Base-by-base conservation (phyloP, 129 eudicot genomes). In the Logfia minima region DNA sequence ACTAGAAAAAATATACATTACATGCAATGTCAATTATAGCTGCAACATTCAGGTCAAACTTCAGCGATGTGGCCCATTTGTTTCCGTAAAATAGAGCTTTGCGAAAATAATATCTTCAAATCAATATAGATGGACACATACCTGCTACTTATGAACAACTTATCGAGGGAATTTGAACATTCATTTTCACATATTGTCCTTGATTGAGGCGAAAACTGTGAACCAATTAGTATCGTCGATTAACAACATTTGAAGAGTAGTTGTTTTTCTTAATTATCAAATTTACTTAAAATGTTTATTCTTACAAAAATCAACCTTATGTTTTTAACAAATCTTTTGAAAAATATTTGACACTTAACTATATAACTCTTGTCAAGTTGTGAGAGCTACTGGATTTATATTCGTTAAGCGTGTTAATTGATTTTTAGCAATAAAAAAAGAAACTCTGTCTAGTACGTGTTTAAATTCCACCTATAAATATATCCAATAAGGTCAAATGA, bases 391-490 rank as follows among this genome's bases (percentile, higher is more conserved):
- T 29, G 43, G 14, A 71, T 71, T 23, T 51, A 74, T 74, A 77
- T 67, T 53, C 56, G 1, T 35, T 48, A 75, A 66, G 80, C 80
- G 80, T 80, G 79, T 71, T 75, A 51, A 21, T 26, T 3, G 16
- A 45, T 74, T 53, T 48, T 41, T 56, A 41, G 17, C 18, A 61
- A 51, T 70, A 51, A 62, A 75, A 29, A 52, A 64, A 18, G 58
- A 35, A 52, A 70, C 21, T 29, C 53, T 58, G 55, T 24, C 70
- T 43, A 28, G 71, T 58, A 48, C 22, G 62, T 72, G 22, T 24
- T n/a, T 22, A 32, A 24, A 17, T 48, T 72, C 58, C 26, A 72
- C 35, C 51, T 71, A 29, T 17, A 71, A n/a, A 76, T 43, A 62
- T 43, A 48, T 48, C 55, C n/a, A 48, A 14, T 19, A 34, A 24